Percentiles rank a stretch among this genome's conserved stretches.
These are phyloP conservation scores for Trichosporon ovoides DNA, from an alignment of 1,284 basidiomycete species.

Conservation along the genomic window DNA sequence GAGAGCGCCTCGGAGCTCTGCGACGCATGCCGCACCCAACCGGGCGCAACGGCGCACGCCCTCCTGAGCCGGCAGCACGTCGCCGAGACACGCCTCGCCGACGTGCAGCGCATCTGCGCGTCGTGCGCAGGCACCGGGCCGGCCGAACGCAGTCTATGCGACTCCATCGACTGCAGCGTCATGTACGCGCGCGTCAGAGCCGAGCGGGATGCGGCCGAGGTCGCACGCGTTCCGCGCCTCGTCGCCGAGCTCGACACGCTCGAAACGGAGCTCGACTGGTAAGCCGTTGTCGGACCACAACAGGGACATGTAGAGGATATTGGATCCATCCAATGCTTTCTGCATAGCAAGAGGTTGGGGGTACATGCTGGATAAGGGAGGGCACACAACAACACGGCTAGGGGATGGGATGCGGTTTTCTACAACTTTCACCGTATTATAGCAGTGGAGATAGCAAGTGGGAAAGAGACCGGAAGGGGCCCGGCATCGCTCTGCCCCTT, in stretches of 20 bases:
- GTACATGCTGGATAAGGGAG: background rate
- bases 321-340: background rate
- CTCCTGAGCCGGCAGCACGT: slow-evolving; percentile 58
- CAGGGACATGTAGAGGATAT: background rate
- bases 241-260: slow-evolving; percentile 20
- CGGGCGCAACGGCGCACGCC: slow-evolving; percentile 58
- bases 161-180: slow-evolving; percentile 78
- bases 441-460: no score
- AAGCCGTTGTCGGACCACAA: background rate
- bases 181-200: slow-evolving; percentile 66
- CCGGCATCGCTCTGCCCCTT: no score
- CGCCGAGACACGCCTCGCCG: slow-evolving; percentile 57
- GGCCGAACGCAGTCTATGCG: slow-evolving; percentile 64
- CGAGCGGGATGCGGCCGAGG: slow-evolving; percentile 55
- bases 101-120: slow-evolving; percentile 64
- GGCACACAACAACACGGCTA: slow-evolving; percentile 9
- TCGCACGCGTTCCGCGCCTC: slow-evolving; percentile 26
- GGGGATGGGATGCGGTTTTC: background rate
- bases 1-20: slow-evolving; percentile 53
- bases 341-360: background rate
- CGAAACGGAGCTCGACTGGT: slow-evolving; percentile 12
- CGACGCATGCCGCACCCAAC: slow-evolving; percentile 56
- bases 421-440: background rate
- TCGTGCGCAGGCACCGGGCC: slow-evolving; percentile 60
- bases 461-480: no score